Percentiles rank a stretch among this genome's conserved stretches.
phyloP scores from a whole-genome alignment of 768 basidiomycete genomes.

The Lactifluus pinguis region DNA sequence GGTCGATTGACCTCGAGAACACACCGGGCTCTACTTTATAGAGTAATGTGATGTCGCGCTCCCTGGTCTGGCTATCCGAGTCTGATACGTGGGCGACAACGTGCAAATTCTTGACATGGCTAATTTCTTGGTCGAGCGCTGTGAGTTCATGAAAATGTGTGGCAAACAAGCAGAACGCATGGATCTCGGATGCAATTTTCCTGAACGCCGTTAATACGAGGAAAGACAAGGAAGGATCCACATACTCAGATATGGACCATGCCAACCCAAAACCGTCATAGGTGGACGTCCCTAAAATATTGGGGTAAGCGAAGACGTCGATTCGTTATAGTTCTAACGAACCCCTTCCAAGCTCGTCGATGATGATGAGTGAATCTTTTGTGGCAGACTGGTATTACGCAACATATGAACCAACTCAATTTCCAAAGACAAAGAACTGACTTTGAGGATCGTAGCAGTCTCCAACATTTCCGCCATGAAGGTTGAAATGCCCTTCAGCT shows the following conservation, averaged over 20 bases:
- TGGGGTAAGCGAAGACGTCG: not conserved
- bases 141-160: slow-evolving; percentile 99
- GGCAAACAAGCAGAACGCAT: slow-evolving; percentile 92
- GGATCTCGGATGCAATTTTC: slow-evolving; percentile 86
- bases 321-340: slow-evolving; percentile 6
- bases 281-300: slow-evolving; percentile 73
- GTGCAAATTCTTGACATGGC: slow-evolving; percentile 89
- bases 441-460: slow-evolving; percentile 88
- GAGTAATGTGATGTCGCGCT: slow-evolving; percentile 72
- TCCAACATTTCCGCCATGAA: slow-evolving; percentile 99
- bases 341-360: slow-evolving; percentile 94
- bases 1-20: slow-evolving; percentile 13
- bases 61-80: slow-evolving; percentile 34
- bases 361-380: slow-evolving; percentile 88
- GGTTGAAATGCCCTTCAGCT: slow-evolving; percentile 94
- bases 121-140: slow-evolving; percentile 74
- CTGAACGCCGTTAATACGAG: slow-evolving; percentile 31
- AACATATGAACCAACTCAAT: not conserved
- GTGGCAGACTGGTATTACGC: slow-evolving; percentile 61
- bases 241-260: slow-evolving; percentile 97
- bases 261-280: slow-evolving; percentile 97
- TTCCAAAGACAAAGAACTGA: slow-evolving; percentile 27
- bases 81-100: slow-evolving; percentile 86
- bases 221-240: not conserved
- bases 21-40: slow-evolving; percentile 73